Evolutionary conservation across 2,329 filamentous ascomycete genomes (phyloP).

Genomic region (Nothophoma quercina): DNA sequence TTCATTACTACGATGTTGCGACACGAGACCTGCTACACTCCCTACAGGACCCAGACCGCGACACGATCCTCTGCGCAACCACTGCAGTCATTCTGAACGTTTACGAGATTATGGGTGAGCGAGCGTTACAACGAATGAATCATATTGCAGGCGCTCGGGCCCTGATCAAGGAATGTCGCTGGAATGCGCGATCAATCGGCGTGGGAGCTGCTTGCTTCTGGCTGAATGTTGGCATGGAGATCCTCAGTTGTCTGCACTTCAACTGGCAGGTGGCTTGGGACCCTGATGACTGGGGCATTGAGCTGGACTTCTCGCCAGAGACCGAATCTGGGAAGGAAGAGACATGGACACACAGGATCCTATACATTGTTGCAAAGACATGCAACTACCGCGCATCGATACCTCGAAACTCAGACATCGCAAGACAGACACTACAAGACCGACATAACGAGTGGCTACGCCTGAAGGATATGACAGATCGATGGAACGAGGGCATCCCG

Average conservation of each 20-base stretch:
- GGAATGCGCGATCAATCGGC: conserved; percentile 80
- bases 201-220: conserved; percentile 91
- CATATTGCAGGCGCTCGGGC: conserved; percentile 86
- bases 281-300: conserved; percentile 87
- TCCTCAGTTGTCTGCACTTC: conserved; percentile 86
- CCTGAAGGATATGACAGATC: conserved; percentile 81
- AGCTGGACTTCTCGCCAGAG: conserved; percentile 73
- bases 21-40: conserved; percentile 78
- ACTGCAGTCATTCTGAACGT: conserved; percentile 89
- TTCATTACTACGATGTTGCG: conserved; percentile 85
- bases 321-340: conserved; percentile 74
- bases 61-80: conserved; percentile 83
- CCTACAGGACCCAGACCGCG: conserved; percentile 83
- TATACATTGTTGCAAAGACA: conserved; percentile 88
- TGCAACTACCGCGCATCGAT: conserved; percentile 81
- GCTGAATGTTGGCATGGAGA: conserved; percentile 89
- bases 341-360: conserved; percentile 84
- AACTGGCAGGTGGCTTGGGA: conserved; percentile 90
- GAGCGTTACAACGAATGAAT: conserved; percentile 80
- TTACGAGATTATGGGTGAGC: conserved; percentile 91
- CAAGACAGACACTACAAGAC: conserved; percentile 67
- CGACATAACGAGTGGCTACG: conserved; percentile 78
- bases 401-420: conserved; percentile 66
- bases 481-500: conserved; percentile 81
- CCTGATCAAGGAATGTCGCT: conserved; percentile 86